Evolutionary conservation across 352 stramenopile genomes (phyloP).

Genomic region (Phytophthora chlamydospora): DNA sequence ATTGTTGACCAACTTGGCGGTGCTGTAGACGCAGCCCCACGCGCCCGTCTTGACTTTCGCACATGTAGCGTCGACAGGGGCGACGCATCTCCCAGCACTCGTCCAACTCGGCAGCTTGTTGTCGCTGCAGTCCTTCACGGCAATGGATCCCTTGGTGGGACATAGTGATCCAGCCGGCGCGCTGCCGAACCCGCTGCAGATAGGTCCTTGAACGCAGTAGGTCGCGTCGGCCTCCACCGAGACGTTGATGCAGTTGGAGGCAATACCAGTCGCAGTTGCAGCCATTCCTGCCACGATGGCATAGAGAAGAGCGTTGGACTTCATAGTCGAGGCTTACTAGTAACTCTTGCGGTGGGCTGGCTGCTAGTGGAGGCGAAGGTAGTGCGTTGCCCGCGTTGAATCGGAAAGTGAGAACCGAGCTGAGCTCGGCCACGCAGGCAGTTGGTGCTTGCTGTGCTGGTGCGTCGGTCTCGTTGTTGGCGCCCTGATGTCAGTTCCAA

Average conservation of each 20-base stretch:
- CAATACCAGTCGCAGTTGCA: neutral
- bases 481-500: too few relatives aligned
- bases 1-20: slow-evolving; percentile 14
- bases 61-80: slow-evolving; percentile 46
- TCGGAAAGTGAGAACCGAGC: slow-evolving; percentile 13
- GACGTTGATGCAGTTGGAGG: slow-evolving; percentile 40
- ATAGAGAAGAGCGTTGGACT: neutral
- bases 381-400: slow-evolving; percentile 9
- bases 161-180: slow-evolving; percentile 47
- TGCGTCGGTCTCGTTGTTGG: too few relatives aligned
- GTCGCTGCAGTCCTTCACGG: slow-evolving; percentile 47
- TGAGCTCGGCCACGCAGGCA: too few relatives aligned
- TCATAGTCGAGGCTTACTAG: slow-evolving; percentile 1
- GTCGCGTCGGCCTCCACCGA: slow-evolving; percentile 61
- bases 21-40: slow-evolving; percentile 54
- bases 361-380: neutral
- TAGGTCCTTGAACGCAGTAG: slow-evolving; percentile 56
- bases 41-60: slow-evolving; percentile 58
- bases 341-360: neutral
- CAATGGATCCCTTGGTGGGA: slow-evolving; percentile 51
- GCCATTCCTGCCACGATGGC: slow-evolving; percentile 2
- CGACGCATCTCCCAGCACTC: slow-evolving; percentile 42
- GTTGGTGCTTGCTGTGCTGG: too few relatives aligned
- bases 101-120: slow-evolving; percentile 50
- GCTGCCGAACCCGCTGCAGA: slow-evolving; percentile 50